A percentile compares a stretch with the other conserved stretches of the same genome.
Evolutionary conservation across 1,284 basidiomycete species (phyloP).

Genomic region (Thelephora terrestris): DNA sequence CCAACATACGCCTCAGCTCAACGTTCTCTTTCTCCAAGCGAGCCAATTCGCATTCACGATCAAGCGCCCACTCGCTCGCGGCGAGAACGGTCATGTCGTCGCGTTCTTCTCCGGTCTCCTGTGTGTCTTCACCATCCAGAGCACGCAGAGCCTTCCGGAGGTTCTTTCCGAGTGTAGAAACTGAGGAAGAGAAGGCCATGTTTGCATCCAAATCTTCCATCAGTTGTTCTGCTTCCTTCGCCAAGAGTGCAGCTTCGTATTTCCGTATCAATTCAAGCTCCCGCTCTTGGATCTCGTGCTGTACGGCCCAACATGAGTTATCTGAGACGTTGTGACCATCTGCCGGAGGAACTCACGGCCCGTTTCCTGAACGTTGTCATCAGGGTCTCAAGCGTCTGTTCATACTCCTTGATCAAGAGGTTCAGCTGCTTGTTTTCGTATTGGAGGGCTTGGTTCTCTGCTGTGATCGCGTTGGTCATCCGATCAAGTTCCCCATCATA

Average conservation of each 20-base stretch:
- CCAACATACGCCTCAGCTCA: slow-evolving; percentile 63
- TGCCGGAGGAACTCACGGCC: slow-evolving; percentile 53
- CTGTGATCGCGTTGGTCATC: slow-evolving; percentile 74
- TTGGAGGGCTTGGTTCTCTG: slow-evolving; percentile 82
- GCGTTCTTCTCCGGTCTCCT: slow-evolving; percentile 11
- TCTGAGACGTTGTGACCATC: slow-evolving; percentile 3
- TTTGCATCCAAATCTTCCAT: slow-evolving; percentile 49
- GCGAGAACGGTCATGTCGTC: slow-evolving; percentile 19
- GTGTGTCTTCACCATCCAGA: slow-evolving; percentile 61
- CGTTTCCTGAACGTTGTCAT: slow-evolving; percentile 92
- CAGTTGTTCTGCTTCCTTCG: slow-evolving; percentile 66
- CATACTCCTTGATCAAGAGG: slow-evolving; percentile 88
- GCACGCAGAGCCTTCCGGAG: slow-evolving; percentile 68
- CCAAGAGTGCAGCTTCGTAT: slow-evolving; percentile 79
- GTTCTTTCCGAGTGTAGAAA: slow-evolving; percentile 64
- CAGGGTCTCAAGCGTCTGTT: slow-evolving; percentile 89
- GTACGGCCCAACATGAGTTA: slow-evolving; percentile 7
- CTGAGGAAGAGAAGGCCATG: slow-evolving; percentile 58
- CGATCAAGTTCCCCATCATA: slow-evolving; percentile 91
- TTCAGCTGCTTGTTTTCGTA: slow-evolving; percentile 96
- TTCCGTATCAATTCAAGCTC: slow-evolving; percentile 87
- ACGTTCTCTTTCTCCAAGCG: slow-evolving; percentile 82
- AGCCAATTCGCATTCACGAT: slow-evolving; percentile 79
- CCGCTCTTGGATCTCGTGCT: slow-evolving; percentile 92
- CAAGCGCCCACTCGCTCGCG: slow-evolving; percentile 62